Percentiles rank a stretch among this genome's conserved stretches.
phyloP scores from a whole-genome alignment of 2,329 filamentous ascomycete genomes.

The Fusarium sterilihyphosum region DNA sequence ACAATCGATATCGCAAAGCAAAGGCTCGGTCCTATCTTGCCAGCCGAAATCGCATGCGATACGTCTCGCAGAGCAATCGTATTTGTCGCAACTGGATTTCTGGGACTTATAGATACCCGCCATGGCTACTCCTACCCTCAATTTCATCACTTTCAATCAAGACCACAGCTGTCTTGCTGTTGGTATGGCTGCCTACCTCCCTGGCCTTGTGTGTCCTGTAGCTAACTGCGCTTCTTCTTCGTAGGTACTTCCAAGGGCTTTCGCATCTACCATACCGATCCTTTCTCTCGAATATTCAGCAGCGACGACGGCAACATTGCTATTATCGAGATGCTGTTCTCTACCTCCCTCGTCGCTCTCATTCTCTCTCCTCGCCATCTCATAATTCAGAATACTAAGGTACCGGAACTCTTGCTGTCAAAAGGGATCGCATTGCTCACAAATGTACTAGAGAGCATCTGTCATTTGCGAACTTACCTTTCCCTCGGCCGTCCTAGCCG shows the following conservation, averaged over 20 bases:
- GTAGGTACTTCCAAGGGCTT: slow-evolving; percentile 92
- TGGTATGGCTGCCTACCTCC: slow-evolving; percentile 64
- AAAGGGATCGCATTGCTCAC: slow-evolving; percentile 23
- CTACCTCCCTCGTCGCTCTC: slow-evolving; percentile 92
- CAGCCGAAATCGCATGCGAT: not conserved
- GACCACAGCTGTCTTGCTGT: slow-evolving; percentile 98
- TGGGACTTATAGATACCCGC: slow-evolving; percentile 33
- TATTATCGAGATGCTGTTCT: slow-evolving; percentile 98
- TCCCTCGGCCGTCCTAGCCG: slow-evolving; percentile 92
- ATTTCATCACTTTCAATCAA: slow-evolving; percentile 99
- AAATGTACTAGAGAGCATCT: slow-evolving; percentile 64
- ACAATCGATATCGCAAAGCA: not conserved
- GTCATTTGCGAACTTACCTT: slow-evolving; percentile 99
- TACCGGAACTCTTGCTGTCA: slow-evolving; percentile 49
- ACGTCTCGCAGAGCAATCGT: not conserved
- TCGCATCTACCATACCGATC: slow-evolving; percentile 95
- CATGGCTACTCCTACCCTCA: slow-evolving; percentile 80
- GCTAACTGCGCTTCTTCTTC: slow-evolving; percentile 8
- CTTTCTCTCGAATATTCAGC: slow-evolving; percentile 94
- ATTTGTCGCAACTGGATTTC: not conserved
- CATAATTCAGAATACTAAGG: slow-evolving; percentile 98
- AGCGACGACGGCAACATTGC: slow-evolving; percentile 95
- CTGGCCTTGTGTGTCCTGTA: slow-evolving; percentile 7
- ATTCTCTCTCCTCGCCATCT: slow-evolving; percentile 91
- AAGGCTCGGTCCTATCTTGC: not conserved